Conservation (phyloP, 2,329 filamentous ascomycete species). For the Colletotrichum cereale region DNA sequence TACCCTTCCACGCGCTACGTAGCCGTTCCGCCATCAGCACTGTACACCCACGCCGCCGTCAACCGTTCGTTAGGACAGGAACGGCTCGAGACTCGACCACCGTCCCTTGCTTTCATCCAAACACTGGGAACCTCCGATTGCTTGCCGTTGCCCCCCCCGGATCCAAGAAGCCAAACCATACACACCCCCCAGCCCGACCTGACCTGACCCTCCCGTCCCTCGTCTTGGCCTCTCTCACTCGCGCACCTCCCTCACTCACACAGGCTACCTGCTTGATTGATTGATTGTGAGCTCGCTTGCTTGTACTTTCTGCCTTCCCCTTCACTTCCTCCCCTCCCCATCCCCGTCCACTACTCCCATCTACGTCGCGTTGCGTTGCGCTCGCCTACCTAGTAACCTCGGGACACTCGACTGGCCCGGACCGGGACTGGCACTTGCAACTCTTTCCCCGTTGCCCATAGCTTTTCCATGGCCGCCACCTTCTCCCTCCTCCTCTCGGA, state of each 20-base stretch:
- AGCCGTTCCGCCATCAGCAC: not conserved
- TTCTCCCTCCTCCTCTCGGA: slow-evolving; percentile 31
- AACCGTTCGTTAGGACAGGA: slow-evolving; percentile 1
- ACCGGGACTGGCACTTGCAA: slow-evolving; percentile 20
- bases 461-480: slow-evolving; percentile 51
- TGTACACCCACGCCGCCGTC: slow-evolving; percentile 13
- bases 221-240: slow-evolving; percentile 26
- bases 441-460: slow-evolving; percentile 46
- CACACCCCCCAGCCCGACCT: not conserved
- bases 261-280: slow-evolving; percentile 31
- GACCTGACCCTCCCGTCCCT: slow-evolving; percentile 12
- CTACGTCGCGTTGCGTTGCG: slow-evolving; percentile 16
- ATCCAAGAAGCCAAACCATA: not conserved
- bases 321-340: slow-evolving; percentile 22
- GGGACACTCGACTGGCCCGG: slow-evolving; percentile 21
- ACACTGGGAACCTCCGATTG: slow-evolving; percentile 32
- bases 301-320: slow-evolving; percentile 15
- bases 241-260: slow-evolving; percentile 13
- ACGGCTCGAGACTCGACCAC: slow-evolving; percentile 13
- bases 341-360: slow-evolving; percentile 29
- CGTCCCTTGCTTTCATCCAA: slow-evolving; percentile 39
- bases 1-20: slow-evolving; percentile 17
- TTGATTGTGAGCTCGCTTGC: slow-evolving; percentile 26
- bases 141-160: slow-evolving; percentile 2
- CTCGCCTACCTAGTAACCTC: slow-evolving; percentile 20